phyloP scores from a whole-genome alignment of 495 filamentous ascomycete species.

The Eremomyces bilateralis region DNA sequence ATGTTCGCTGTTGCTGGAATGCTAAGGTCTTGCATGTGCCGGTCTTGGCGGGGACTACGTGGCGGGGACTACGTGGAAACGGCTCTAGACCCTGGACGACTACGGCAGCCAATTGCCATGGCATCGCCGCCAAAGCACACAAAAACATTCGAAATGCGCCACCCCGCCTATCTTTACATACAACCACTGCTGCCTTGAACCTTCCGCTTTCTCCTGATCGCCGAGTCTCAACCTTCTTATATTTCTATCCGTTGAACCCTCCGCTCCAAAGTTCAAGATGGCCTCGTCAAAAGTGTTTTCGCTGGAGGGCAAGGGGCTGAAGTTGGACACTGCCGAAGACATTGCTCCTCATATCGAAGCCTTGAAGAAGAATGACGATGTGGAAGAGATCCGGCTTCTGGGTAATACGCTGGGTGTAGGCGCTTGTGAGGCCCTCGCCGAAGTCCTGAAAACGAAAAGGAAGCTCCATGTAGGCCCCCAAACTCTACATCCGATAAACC shows the following conservation, averaged over 20 bases:
- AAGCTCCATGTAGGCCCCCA: conserved; percentile 38
- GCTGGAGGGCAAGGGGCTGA: conserved; percentile 73
- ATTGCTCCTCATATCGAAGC: conserved; percentile 64
- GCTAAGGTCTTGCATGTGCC: too few species aligned
- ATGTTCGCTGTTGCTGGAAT: too few species aligned
- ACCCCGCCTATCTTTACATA: too few species aligned
- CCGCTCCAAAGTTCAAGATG: too few species aligned
- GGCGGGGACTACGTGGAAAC: too few species aligned
- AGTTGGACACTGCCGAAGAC: conserved; percentile 70
- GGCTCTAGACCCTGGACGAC: too few species aligned
- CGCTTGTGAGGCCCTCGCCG: conserved; percentile 62
- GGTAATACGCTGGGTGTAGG: conserved; percentile 86
- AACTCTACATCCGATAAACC: not conserved
- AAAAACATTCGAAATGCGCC: too few species aligned
- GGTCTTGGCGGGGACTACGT: too few species aligned
- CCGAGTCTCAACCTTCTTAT: conserved; percentile 8
- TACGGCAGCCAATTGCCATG: too few species aligned
- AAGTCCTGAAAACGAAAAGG: conserved; percentile 59
- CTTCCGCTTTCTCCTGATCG: not conserved
- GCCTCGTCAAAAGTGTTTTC: conserved; percentile 55
- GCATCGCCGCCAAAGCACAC: too few species aligned
- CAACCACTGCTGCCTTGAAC: too few species aligned
- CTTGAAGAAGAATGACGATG: conserved; percentile 45
- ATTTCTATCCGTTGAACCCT: too few species aligned
- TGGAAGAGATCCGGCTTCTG: conserved; percentile 62